Percentiles rank a stretch among this genome's conserved stretches.
Evolutionary conservation across 352 stramenopile genomes (phyloP).

Genomic region (Globisporangium uncinulatum): DNA sequence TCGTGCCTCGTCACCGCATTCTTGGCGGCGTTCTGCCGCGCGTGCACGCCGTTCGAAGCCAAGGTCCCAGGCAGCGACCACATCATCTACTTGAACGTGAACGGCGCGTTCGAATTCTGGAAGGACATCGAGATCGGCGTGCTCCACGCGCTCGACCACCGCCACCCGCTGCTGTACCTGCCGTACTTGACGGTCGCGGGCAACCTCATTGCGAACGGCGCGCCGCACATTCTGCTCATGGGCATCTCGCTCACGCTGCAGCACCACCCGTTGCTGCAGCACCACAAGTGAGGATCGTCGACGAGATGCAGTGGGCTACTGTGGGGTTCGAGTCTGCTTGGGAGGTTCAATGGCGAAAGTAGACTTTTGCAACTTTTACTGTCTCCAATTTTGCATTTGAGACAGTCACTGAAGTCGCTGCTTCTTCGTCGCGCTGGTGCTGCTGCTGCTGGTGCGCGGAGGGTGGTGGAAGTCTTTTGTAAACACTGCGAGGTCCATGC

Average conservation of each 20-base stretch:
- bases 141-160: conserved; percentile 73
- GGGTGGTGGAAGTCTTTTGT: conserved; percentile 26
- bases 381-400: not conserved
- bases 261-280: conserved; percentile 40
- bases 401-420: not conserved
- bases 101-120: conserved; percentile 82
- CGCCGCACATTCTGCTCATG: conserved; percentile 64
- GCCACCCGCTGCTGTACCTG: conserved; percentile 57
- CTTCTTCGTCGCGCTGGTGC: not conserved
- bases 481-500: conserved; percentile 61
- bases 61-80: conserved; percentile 54
- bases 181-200: conserved; percentile 59
- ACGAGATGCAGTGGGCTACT: not conserved
- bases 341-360: not conserved
- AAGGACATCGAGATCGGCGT: conserved; percentile 68
- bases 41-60: conserved; percentile 62
- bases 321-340: too few species aligned
- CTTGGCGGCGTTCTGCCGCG: conserved; percentile 47
- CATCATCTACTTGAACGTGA: conserved; percentile 78
- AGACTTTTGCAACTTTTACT: not conserved
- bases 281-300: conserved; percentile 7
- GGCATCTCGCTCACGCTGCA: conserved; percentile 51
- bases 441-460: conserved; percentile 19
- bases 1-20: conserved; percentile 58
- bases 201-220: conserved; percentile 65